A percentile compares a stretch with the other conserved stretches of the same genome.
phyloP scores from a whole-genome alignment of 805 yeast species.

The Saccharomyces jurei region DNA sequence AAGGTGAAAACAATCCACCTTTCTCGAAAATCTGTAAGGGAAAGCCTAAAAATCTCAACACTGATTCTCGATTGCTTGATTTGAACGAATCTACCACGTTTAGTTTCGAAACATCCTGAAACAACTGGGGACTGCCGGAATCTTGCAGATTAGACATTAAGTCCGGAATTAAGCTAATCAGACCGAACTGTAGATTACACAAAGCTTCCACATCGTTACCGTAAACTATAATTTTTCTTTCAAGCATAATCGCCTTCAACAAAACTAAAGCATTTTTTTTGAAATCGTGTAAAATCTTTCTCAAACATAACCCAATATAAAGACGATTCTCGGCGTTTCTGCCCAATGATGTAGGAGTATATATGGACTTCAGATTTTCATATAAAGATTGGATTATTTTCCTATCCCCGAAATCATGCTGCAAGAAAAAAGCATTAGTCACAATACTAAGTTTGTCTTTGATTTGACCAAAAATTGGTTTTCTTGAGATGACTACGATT shows the following conservation, averaged over 20 bases:
- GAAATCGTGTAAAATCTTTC: slow-evolving; percentile 53
- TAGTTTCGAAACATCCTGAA: slow-evolving; percentile 44
- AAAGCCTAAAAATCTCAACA: slow-evolving; percentile 73
- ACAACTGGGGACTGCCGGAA: slow-evolving; percentile 69
- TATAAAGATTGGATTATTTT: slow-evolving; percentile 60
- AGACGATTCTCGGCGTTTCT: slow-evolving; percentile 46
- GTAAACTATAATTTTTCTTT: slow-evolving; percentile 65
- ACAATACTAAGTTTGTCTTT: slow-evolving; percentile 86
- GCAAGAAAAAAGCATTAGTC: slow-evolving; percentile 78
- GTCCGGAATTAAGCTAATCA: slow-evolving; percentile 78
- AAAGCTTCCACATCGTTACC: slow-evolving; percentile 72
- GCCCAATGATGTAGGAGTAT: slow-evolving; percentile 24
- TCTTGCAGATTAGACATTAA: slow-evolving; percentile 63
- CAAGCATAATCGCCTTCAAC: slow-evolving; percentile 70
- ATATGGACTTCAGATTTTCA: slow-evolving; percentile 49
- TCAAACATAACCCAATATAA: slow-evolving; percentile 65
- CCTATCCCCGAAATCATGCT: slow-evolving; percentile 65
- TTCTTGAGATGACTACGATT: slow-evolving; percentile 73
- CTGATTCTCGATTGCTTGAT: slow-evolving; percentile 70
- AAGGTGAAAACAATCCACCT: slow-evolving; percentile 87
- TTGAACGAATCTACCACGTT: slow-evolving; percentile 57
- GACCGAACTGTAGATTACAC: slow-evolving; percentile 75
- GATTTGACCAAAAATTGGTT: slow-evolving; percentile 82
- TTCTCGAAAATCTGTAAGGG: slow-evolving; percentile 81
- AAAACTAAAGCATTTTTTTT: slow-evolving; percentile 53